Conservation (phyloP, 1,284 basidiomycete genomes). For the Rhodotorula sp. region DNA sequence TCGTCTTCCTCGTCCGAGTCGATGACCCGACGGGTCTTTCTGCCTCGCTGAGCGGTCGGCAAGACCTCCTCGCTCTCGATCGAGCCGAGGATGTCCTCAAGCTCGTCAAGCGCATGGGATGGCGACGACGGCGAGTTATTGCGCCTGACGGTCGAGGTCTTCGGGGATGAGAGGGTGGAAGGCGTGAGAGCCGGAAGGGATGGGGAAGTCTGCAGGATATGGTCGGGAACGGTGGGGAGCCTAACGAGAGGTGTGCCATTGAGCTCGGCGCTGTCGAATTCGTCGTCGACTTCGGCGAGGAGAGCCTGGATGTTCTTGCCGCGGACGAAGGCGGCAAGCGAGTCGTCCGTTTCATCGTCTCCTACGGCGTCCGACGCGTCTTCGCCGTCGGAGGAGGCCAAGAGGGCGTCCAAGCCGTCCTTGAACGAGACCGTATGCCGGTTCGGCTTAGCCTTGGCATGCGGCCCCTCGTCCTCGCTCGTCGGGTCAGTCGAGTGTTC, state of each 20-base stretch:
- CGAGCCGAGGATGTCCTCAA: background rate
- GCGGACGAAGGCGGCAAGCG: background rate
- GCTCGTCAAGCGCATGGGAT: background rate
- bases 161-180: background rate
- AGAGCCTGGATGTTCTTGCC: background rate
- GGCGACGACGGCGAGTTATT: background rate
- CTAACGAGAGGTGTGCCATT: background rate
- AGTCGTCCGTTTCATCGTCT: background rate
- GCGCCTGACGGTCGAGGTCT: background rate
- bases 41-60: background rate
- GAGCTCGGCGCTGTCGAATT: slow-evolving; percentile 1
- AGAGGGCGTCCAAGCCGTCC: background rate
- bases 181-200: slow-evolving; percentile 11
- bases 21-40: slow-evolving; percentile 3
- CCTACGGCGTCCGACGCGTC: background rate
- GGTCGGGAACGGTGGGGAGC: background rate
- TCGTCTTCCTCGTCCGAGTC: slow-evolving; percentile 26
- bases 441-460: background rate
- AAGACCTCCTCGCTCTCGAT: background rate
- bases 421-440: background rate
- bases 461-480: slow-evolving; percentile 5
- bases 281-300: slow-evolving; percentile 16
- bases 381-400: background rate
- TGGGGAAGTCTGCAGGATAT: background rate
- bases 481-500: slow-evolving; percentile 31